Evolutionary conservation across 805 yeast genomes (phyloP).

Genomic region (Saccharomyces mikatae): DNA sequence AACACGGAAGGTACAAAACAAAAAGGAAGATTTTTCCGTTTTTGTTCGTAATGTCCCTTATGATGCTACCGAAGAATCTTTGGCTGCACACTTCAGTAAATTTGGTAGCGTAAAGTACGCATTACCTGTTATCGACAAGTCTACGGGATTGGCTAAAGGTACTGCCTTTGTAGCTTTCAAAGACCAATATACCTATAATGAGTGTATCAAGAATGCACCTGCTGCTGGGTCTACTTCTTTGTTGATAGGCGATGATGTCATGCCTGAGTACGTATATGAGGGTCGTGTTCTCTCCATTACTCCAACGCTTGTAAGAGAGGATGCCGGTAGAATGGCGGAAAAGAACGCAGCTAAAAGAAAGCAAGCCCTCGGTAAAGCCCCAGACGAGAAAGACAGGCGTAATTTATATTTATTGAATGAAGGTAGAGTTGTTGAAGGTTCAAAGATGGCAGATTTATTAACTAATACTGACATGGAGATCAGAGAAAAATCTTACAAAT

Average conservation of each 20-base stretch:
- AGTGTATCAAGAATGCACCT: constrained; percentile 76
- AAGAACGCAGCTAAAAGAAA: constrained; percentile 65
- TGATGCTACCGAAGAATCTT: constrained; percentile 76
- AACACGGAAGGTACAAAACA: constrained; percentile 36
- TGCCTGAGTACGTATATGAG: constrained; percentile 80
- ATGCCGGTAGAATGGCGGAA: constrained; percentile 68
- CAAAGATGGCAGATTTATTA: constrained; percentile 66
- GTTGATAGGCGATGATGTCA: constrained; percentile 85
- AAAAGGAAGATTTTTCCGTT: constrained; percentile 60
- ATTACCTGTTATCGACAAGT: constrained; percentile 81
- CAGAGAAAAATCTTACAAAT: constrained; percentile 77
- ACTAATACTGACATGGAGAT: constrained; percentile 71
- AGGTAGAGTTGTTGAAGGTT: constrained; percentile 78
- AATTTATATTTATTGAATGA: constrained; percentile 82
- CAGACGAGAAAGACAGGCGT: constrained; percentile 74
- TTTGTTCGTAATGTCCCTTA: constrained; percentile 93
- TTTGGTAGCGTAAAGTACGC: constrained; percentile 92
- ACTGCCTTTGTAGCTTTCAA: constrained; percentile 90
- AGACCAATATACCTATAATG: constrained; percentile 50
- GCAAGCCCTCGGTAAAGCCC: constrained; percentile 70
- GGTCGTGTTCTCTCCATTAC: constrained; percentile 83
- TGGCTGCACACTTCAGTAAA: constrained; percentile 65
- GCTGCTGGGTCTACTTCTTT: constrained; percentile 53
- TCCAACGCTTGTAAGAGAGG: constrained; percentile 78
- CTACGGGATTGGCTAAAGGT: constrained; percentile 81